Percentiles rank a stretch among this genome's conserved stretches.
phyloP scores from a whole-genome alignment of 148 eudicot species.

The Camellia sinensis region DNA sequence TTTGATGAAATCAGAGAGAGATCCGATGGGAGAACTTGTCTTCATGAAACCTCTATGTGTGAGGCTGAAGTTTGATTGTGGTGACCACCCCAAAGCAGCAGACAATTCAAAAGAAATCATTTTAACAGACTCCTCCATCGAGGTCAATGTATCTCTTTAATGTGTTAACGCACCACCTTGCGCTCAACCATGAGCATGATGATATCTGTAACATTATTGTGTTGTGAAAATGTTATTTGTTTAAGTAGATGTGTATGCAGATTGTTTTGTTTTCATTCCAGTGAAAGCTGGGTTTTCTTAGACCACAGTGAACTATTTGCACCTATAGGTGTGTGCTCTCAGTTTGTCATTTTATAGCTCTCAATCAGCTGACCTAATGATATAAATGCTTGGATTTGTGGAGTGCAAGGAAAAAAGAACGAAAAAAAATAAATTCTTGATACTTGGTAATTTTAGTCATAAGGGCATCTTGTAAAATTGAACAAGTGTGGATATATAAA shows the following conservation, averaged over 20 bases:
- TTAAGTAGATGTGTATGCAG: not conserved
- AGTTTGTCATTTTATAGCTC: too few relatives aligned
- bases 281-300: too few relatives aligned
- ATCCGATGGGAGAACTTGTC: slow-evolving; percentile 51
- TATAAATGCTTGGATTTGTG: too few relatives aligned
- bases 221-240: not conserved
- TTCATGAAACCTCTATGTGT: slow-evolving; percentile 65
- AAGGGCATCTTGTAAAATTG: too few relatives aligned
- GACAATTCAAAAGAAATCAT: slow-evolving; percentile 49
- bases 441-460: too few relatives aligned
- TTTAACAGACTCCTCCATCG: slow-evolving; percentile 63
- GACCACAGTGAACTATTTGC: too few relatives aligned
- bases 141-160: slow-evolving; percentile 56
- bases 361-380: not conserved
- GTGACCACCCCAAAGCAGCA: slow-evolving; percentile 64
- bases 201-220: slow-evolving; percentile 6
- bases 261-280: not conserved
- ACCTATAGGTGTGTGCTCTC: too few relatives aligned
- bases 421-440: too few relatives aligned
- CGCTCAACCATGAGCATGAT: not conserved
- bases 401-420: too few relatives aligned
- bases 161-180: too few relatives aligned
- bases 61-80: slow-evolving; percentile 51
- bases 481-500: too few relatives aligned
- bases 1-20: slow-evolving; percentile 39